Evolutionary conservation across 1,139 yeast genomes (phyloP), one percentile per base, ranked within the genome.

Genomic region (Zygoascus meyerae): DNA sequence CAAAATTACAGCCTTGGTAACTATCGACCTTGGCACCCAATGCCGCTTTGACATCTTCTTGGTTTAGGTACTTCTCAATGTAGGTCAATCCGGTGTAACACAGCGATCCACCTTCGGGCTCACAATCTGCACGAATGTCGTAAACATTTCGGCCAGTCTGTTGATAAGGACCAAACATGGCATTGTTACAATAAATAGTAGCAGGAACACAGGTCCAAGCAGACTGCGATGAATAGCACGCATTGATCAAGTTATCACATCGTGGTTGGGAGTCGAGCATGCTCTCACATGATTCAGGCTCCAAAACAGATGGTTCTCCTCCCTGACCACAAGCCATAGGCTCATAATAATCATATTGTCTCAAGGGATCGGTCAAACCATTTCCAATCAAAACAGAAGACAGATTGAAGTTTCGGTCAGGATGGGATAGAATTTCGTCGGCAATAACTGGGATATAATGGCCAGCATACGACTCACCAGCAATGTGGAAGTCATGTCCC

Each of bases 381-480:
- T 86, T 86, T 34, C 95, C 95, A 57, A 86, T 85, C 62, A 86
- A 64, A 4, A 85, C 79, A 2, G 94, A 84, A 10, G 78, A 65
- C 58, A 86, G 73, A 54, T 84, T 78, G 63, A 86, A 85, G 15
- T 77, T 68, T 51, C 84, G 74, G 60, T 81, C 86, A 15, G 52
- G 49, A 79, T 78, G 62, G 18, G 79, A 80, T 51, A 83, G 66
- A 52, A 86, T 84, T 61, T 84, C 94, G 42, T 76, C 69, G 14
- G 92, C 92, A 65, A 86, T 80, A 21, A 74, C 78, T 26, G 95
- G 95, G 54, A 86, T 79, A 63, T 86, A 86, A 65, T 85, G 95
- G 38, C 95, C 95, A 34, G 87, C 95, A 60, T 86, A 86, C 10
- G 92, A 83, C 66, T 86, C 95, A 50, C 95, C 95, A 46, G 95